Percentiles rank a stretch among this genome's conserved stretches.
Conservation (phyloP, 2,329 filamentous ascomycete species). For the Sporothrix humicola region DNA sequence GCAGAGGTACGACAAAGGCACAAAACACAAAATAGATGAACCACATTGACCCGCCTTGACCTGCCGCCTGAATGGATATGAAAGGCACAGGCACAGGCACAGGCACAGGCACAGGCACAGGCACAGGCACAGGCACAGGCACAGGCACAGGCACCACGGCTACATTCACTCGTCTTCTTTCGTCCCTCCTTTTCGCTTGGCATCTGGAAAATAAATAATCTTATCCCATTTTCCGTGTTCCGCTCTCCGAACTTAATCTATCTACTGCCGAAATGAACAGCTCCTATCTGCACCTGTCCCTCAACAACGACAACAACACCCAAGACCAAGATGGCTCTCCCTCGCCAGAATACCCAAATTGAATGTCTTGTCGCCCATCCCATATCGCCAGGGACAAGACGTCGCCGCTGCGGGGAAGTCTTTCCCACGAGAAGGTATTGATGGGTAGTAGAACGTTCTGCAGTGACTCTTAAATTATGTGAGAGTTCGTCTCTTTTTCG, state of each 20-base stretch:
- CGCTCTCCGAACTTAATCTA: neutral
- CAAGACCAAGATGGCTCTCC: neutral
- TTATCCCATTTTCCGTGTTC: neutral
- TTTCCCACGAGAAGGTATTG: neutral
- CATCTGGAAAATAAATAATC: slow-evolving; percentile 16
- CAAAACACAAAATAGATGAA: neutral
- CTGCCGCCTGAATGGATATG: neutral
- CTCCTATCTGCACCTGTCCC: neutral
- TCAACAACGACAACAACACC: neutral
- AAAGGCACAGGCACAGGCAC: too few species aligned
- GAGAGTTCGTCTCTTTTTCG: neutral
- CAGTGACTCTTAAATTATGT: neutral
- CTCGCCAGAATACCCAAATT: neutral
- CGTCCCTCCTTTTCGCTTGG: neutral
- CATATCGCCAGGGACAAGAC: neutral
- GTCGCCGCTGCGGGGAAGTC: neutral
- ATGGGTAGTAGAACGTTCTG: too few species aligned
- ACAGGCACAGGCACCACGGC: neutral
- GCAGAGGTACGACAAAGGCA: neutral
- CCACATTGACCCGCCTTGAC: slow-evolving; percentile 5
- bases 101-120: neutral
- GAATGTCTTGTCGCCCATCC: neutral
- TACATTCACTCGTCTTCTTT: neutral
- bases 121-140: neutral
- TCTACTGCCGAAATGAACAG: neutral